A percentile compares a stretch with the other conserved stretches of the same genome.
phyloP scores from a whole-genome alignment of 1,139 yeast species.

The Debaryomyces sp. region DNA sequence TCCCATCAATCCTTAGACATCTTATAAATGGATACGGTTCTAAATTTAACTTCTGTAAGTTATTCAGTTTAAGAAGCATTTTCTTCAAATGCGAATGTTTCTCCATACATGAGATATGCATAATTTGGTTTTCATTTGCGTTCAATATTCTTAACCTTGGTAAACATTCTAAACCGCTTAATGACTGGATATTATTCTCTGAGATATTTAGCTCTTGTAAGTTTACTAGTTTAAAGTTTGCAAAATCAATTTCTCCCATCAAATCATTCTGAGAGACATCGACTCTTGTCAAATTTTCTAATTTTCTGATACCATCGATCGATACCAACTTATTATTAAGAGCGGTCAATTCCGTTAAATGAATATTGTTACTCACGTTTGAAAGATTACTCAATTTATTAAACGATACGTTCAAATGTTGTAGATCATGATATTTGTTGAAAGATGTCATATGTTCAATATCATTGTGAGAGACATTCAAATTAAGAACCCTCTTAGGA shows the following conservation, averaged over 20 bases:
- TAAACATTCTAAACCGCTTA: conserved; percentile 40
- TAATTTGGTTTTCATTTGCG: conserved; percentile 45
- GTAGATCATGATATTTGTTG: conserved; percentile 41
- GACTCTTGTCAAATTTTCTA: conserved; percentile 43
- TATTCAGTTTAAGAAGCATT: conserved; percentile 45
- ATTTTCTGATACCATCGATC: conserved; percentile 40
- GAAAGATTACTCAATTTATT: conserved; percentile 41
- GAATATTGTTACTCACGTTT: conserved; percentile 35
- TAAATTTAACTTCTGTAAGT: conserved; percentile 34
- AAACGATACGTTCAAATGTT: conserved; percentile 41
- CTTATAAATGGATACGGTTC: conserved; percentile 40
- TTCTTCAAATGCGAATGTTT: conserved; percentile 42
- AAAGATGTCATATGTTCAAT: conserved; percentile 49
- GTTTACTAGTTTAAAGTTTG: conserved; percentile 33
- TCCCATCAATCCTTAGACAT: conserved; percentile 51
- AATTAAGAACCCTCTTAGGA: conserved; percentile 39
- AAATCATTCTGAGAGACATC: conserved; percentile 48
- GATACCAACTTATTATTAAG: conserved; percentile 34
- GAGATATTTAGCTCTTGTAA: conserved; percentile 50
- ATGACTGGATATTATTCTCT: conserved; percentile 37
- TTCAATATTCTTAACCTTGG: conserved; percentile 43
- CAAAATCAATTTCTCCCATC: conserved; percentile 41
- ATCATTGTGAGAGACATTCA: conserved; percentile 40
- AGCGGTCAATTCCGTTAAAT: conserved; percentile 38
- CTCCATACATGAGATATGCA: conserved; percentile 22